Conservation (phyloP, 805 yeast genomes). For the Ogataea sp. region DNA sequence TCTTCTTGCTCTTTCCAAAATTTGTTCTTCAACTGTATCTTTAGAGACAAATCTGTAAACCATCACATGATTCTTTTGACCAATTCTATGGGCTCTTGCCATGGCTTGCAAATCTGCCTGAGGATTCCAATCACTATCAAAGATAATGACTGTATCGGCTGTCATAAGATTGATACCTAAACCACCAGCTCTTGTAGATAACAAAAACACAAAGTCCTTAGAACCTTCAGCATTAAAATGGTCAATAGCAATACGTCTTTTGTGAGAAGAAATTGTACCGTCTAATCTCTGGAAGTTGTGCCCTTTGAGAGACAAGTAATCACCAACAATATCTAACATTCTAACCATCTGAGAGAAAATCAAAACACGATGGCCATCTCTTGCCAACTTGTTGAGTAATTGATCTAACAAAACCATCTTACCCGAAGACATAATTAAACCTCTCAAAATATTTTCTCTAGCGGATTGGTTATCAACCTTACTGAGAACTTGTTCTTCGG, state of each 20-base stretch:
- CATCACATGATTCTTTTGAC: slow-evolving; percentile 98
- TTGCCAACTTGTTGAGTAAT: slow-evolving; percentile 68
- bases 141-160: slow-evolving; percentile 96
- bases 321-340: slow-evolving; percentile 91
- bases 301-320: slow-evolving; percentile 82
- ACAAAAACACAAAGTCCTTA: slow-evolving; percentile 80
- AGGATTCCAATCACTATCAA: slow-evolving; percentile 99
- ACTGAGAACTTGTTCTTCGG: slow-evolving; percentile 72
- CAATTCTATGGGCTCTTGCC: slow-evolving; percentile 99
- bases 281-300: slow-evolving; percentile 86
- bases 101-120: slow-evolving; percentile 98
- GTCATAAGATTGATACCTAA: slow-evolving; percentile 97
- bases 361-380: slow-evolving; percentile 94
- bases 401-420: slow-evolving; percentile 96
- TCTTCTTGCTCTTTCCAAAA: slow-evolving; percentile 90
- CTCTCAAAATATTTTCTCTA: slow-evolving; percentile 77
- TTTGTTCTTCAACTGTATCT: slow-evolving; percentile 97
- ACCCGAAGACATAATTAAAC: slow-evolving; percentile 95
- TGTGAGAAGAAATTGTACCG: slow-evolving; percentile 93
- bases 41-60: slow-evolving; percentile 96
- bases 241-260: slow-evolving; percentile 89
- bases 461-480: slow-evolving; percentile 51
- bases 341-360: slow-evolving; percentile 97
- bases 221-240: slow-evolving; percentile 94
- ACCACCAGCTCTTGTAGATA: slow-evolving; percentile 98